Base-by-base conservation (phyloP, 495 filamentous ascomycete species). In the Penicillium psychrofluorescens region DNA sequence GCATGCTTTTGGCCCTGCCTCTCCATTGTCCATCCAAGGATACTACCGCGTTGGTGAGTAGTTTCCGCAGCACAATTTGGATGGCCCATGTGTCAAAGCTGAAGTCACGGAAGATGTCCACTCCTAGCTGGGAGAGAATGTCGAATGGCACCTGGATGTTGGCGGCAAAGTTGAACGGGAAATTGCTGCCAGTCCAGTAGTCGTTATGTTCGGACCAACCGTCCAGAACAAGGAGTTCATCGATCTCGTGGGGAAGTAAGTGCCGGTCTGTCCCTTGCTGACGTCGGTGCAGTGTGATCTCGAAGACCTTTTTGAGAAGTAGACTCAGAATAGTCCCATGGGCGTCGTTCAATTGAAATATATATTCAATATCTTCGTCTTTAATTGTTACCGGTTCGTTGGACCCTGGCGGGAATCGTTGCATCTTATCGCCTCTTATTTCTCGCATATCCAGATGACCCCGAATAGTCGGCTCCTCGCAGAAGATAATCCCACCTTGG, bases 81-180 rank as follows among this genome's bases (percentile, higher is more conserved):
- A 67, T 58, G 7, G 58, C 49, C 66, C 66, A 69, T 1, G 64
- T 69, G 41, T 70, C 66, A 33, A 65, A 70, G 12, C 44, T 40
- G 30, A 63, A 41, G 30, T 68, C 56, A 1, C 55, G 48, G 51
- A 66, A 67, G 16, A 70, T 68, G 36, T 69, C 59, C 4, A 69
- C 61, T 6, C 66, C 66, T n/a, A 69, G 46, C 7, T 41, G 41
- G 30, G 49, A 38, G 14, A 69, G 46, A 15, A 68, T 68, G 33
- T 64, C 54, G 27, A 64, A 64, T 0, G 66, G 66, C 6, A 68
- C 52, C 8, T 50, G 55, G 28, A 69, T 62, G 32, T 69, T 69
- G 4, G 49, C 62, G 9, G 50, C 43, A 29, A 63, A 41, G 8
- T 53, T 58, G 36, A 66, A 68, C 0, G 65, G 64, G 31, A 67